phyloP scores from a whole-genome alignment of 2,329 filamentous ascomycete genomes.

The Epichloe aotearoae region DNA sequence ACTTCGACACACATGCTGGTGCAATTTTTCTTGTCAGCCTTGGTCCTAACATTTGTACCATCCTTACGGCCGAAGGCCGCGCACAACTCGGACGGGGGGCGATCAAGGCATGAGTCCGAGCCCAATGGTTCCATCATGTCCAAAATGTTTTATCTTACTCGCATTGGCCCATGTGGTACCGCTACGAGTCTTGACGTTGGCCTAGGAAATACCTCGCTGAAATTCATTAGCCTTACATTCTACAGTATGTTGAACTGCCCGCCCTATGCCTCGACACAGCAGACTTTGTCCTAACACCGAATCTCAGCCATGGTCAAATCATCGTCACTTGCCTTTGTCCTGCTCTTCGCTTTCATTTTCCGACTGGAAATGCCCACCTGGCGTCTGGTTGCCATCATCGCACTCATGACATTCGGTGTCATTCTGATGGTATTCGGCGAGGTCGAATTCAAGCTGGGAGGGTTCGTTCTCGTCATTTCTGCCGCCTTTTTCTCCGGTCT shows the following conservation, averaged over 20 bases:
- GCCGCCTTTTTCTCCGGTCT: constrained; percentile 94
- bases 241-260: constrained; percentile 49
- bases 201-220: constrained; percentile 86
- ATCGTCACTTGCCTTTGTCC: constrained; percentile 85
- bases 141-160: constrained; percentile 78
- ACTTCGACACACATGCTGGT: constrained; percentile 93
- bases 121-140: constrained; percentile 58
- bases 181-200: constrained; percentile 94
- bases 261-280: too few species aligned
- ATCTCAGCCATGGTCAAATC: constrained; percentile 81
- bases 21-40: constrained; percentile 67
- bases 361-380: constrained; percentile 77
- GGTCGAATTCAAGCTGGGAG: constrained; percentile 72
- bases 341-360: constrained; percentile 90
- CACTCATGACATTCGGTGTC: constrained; percentile 82
- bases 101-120: constrained; percentile 39
- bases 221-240: constrained; percentile 93
- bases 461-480: constrained; percentile 84
- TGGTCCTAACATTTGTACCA: constrained; percentile 73
- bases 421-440: constrained; percentile 98
- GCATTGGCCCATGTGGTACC: constrained; percentile 81
- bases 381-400: constrained; percentile 76
- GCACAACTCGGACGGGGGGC: constrained; percentile 34
- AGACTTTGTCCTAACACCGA: constrained; percentile 10
- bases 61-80: constrained; percentile 56